These are phyloP conservation scores for Gossypium gossypioides DNA, from an alignment of 441 rosid genomes.

Conservation along the genomic window DNA sequence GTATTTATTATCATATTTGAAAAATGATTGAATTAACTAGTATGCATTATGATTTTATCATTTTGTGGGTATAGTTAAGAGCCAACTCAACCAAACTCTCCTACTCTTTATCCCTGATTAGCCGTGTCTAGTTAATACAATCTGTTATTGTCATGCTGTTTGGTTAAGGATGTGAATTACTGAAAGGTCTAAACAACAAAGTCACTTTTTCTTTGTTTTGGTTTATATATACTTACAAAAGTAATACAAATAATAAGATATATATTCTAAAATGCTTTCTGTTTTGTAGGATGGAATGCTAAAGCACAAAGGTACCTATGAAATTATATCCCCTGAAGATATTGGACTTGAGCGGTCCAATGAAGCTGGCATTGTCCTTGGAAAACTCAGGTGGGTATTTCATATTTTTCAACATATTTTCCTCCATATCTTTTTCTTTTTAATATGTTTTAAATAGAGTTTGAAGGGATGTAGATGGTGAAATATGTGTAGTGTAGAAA, in stretches of 20 bases:
- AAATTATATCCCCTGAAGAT: constrained; percentile 80
- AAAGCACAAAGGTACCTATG: constrained; percentile 88
- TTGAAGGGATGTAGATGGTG: background rate
- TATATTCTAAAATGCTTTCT: constrained; percentile 8
- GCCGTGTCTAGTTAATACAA: too few relatives aligned
- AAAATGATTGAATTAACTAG: background rate
- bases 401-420: background rate
- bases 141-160: too few relatives aligned
- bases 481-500: background rate
- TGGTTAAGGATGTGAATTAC: too few relatives aligned
- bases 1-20: background rate
- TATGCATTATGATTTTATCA: background rate
- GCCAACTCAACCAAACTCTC: too few relatives aligned
- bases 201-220: too few relatives aligned
- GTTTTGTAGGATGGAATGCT: constrained; percentile 83
- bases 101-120: too few relatives aligned
- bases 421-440: background rate
- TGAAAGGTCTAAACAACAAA: too few relatives aligned
- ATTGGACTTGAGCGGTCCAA: constrained; percentile 82
- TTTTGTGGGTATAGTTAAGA: background rate
- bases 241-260: background rate
- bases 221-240: background rate
- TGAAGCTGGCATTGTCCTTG: constrained; percentile 91
- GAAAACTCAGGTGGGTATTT: constrained; percentile 64
- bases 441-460: background rate